Percentiles rank a stretch among this genome's conserved stretches.
Conservation (phyloP, 2,329 filamentous ascomycete species). For the Penicillium sp. region DNA sequence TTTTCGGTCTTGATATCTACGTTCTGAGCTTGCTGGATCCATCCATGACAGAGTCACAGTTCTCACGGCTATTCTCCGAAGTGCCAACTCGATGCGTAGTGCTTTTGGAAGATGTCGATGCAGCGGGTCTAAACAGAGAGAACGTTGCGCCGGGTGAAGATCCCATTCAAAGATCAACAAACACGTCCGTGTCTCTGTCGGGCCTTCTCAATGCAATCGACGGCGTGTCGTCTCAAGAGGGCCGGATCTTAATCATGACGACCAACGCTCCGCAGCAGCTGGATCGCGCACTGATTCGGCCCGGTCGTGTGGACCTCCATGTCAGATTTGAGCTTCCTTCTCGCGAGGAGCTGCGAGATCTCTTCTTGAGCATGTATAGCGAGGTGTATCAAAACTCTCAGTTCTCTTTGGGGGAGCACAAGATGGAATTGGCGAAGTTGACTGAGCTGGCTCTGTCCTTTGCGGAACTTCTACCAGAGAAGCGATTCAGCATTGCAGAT, state of each 20-base stretch:
- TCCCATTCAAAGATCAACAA: neutral
- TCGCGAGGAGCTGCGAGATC: slow-evolving; percentile 27
- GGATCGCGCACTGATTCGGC: slow-evolving; percentile 71
- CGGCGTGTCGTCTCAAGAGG: slow-evolving; percentile 76
- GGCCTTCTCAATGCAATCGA: slow-evolving; percentile 81
- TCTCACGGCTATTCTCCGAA: slow-evolving; percentile 60
- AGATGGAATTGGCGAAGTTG: slow-evolving; percentile 44
- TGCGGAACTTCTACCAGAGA: slow-evolving; percentile 55
- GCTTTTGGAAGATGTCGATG: slow-evolving; percentile 70
- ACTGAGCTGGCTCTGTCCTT: slow-evolving; percentile 44
- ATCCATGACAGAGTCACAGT: slow-evolving; percentile 63
- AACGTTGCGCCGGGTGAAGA: neutral
- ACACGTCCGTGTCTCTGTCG: slow-evolving; percentile 65
- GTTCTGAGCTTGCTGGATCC: slow-evolving; percentile 63
- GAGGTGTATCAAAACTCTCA: slow-evolving; percentile 7
- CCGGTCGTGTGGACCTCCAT: slow-evolving; percentile 71
- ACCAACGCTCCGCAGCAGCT: slow-evolving; percentile 73
- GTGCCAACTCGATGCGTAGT: slow-evolving; percentile 67
- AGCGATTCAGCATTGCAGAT: slow-evolving; percentile 60
- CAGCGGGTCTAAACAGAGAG: slow-evolving; percentile 55
- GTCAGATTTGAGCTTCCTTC: slow-evolving; percentile 55
- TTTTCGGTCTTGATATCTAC: slow-evolving; percentile 68
- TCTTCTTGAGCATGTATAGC: slow-evolving; percentile 34
- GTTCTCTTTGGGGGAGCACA: slow-evolving; percentile 28
- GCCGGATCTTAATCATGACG: slow-evolving; percentile 79